Base-by-base conservation (phyloP, 352 stramenopile genomes). In the Pythium insidiosum region DNA sequence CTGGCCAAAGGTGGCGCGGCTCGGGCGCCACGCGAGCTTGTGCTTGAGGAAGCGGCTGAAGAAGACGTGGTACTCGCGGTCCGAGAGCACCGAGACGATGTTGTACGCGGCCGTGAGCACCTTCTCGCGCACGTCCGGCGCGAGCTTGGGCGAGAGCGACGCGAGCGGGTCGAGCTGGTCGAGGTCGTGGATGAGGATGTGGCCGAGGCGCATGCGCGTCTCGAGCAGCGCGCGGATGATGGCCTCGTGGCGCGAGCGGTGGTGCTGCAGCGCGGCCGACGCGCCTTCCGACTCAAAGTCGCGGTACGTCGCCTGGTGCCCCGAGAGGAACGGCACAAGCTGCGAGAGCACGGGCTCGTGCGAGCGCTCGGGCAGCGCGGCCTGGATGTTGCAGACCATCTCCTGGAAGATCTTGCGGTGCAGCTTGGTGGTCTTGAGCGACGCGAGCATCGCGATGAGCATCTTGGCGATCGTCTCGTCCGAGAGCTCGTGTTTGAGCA, bases 361-460 rank as follows among this genome's bases (percentile, higher is more conserved):
- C 24, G 68, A 70, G n/a, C 63, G 56, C 45, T 86, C 66, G 18
- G 81, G 71, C 47, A 88, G 75, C 16, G 71, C 68, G 3, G 76
- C 81, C 52, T 90, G 77, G 43, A 92, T 78, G 60, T 91, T 88
- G 61, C 71, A 88, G 16, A 89, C 73, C 71, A 93, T 87, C 49
- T 89, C 77, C 44, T 89, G 78, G 57, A 93, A 88, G 44, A 93
- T 90, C 53, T 89, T 89, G 46, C 81, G 81, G 53, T 90, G 75
- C 28, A 88, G 58, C 58, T 90, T 90, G 25, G 78, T 85, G 25
- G 75, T 89, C 61, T 89, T 88, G 37, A 93, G 66, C 25, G 75
- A 90, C 40, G 77, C 72, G 21, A 93, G 56, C 75, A 93, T 88
- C 6, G 80, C 68, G 22, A 86, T 77, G 16, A 93, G 68, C 68